Evolutionary conservation across 2,329 filamentous ascomycete genomes (phyloP).

Genomic region (Paracorniculantispora psalliotae): DNA sequence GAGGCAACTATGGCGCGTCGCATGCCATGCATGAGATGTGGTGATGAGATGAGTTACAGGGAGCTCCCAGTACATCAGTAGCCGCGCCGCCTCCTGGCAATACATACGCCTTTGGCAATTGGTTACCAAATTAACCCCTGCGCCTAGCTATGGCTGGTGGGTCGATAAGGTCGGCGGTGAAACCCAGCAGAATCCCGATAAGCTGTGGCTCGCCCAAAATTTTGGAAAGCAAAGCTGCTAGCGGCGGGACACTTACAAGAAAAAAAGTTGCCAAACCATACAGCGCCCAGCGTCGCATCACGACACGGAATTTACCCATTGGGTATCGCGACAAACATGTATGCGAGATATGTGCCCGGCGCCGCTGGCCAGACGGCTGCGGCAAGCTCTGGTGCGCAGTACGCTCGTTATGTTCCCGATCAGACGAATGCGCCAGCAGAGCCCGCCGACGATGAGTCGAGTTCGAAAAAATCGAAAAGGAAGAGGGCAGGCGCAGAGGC

Average conservation of each 20-base stretch:
- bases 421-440: slow-evolving; percentile 11
- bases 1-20: not conserved
- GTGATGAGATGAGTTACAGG: not conserved
- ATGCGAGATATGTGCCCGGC: slow-evolving; percentile 40
- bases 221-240: slow-evolving; percentile 23
- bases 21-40: not conserved
- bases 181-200: slow-evolving; percentile 33
- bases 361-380: slow-evolving; percentile 21
- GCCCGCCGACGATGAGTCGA: slow-evolving; percentile 26
- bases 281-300: not conserved
- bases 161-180: slow-evolving; percentile 26
- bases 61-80: not conserved
- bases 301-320: slow-evolving; percentile 15
- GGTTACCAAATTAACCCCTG: not conserved
- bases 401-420: slow-evolving; percentile 39
- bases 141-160: not conserved
- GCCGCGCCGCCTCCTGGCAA: not conserved
- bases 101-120: not conserved
- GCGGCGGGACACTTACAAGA: slow-evolving; percentile 1
- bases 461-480: slow-evolving; percentile 26
- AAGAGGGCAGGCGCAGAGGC: slow-evolving; percentile 31
- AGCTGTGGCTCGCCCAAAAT: slow-evolving; percentile 29
- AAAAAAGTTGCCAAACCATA: not conserved
- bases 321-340: slow-evolving; percentile 27
- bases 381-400: slow-evolving; percentile 19